These are phyloP conservation scores for Thielaviopsis populi DNA, from an alignment of 2,329 filamentous ascomycete species.

Conservation along the genomic window DNA sequence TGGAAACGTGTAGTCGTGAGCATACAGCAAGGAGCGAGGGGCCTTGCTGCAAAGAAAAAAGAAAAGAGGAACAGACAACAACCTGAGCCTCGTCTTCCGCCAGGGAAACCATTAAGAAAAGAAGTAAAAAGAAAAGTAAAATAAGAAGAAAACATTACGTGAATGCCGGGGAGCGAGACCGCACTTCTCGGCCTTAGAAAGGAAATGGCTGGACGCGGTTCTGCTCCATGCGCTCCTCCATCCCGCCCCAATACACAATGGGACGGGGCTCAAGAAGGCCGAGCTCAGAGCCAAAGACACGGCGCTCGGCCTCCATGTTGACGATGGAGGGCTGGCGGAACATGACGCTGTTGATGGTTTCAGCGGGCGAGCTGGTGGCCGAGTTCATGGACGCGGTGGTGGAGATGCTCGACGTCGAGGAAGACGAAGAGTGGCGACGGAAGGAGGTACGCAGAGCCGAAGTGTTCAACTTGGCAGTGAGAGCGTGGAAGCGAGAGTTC, in stretches of 20 bases:
- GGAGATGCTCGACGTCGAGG: slow-evolving; percentile 26
- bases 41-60: slow-evolving; percentile 2
- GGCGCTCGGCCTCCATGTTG: slow-evolving; percentile 43
- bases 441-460: slow-evolving; percentile 35
- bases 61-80: slow-evolving; percentile 2
- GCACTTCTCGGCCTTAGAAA: slow-evolving; percentile 3
- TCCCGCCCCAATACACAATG: slow-evolving; percentile 46
- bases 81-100: slow-evolving; percentile 9
- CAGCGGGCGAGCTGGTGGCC: slow-evolving; percentile 29
- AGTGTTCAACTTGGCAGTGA: slow-evolving; percentile 37
- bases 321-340: slow-evolving; percentile 41
- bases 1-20: slow-evolving; percentile 14
- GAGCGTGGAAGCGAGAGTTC: slow-evolving; percentile 33
- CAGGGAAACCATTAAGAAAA: slow-evolving; percentile 14
- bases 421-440: slow-evolving; percentile 35
- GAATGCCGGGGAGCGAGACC: not conserved
- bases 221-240: slow-evolving; percentile 41
- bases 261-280: slow-evolving; percentile 46
- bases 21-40: not conserved
- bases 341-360: slow-evolving; percentile 44
- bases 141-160: not conserved
- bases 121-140: slow-evolving; percentile 6
- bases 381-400: slow-evolving; percentile 18
- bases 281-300: slow-evolving; percentile 37
- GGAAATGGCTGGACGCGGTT: slow-evolving; percentile 12